phyloP scores from a whole-genome alignment of 495 filamentous ascomycete species.

The Lepraria neglecta region DNA sequence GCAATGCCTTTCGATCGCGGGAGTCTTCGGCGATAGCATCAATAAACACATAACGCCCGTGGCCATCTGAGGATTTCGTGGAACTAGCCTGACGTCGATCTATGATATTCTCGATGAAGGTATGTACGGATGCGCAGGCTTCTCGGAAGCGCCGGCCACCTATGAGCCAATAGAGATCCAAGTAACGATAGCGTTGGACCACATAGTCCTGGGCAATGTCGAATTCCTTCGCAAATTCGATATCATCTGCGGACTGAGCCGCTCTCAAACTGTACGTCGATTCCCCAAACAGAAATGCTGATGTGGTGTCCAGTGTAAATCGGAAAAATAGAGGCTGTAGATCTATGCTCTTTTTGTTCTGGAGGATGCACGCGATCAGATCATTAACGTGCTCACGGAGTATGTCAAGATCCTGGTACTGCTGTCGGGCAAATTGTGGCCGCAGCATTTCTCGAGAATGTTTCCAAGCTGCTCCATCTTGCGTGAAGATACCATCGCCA shows the following conservation, averaged over 20 bases:
- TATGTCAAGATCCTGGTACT: conserved; percentile 24
- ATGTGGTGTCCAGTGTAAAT: conserved; percentile 46
- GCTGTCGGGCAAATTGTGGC: conserved; percentile 37
- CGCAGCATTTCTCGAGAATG: conserved; percentile 46
- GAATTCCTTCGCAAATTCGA: conserved; percentile 36
- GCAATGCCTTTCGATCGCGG: conserved; percentile 33
- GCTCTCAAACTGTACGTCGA: conserved; percentile 33
- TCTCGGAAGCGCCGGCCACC: conserved; percentile 35
- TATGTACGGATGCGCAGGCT: conserved; percentile 38
- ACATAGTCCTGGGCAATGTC: conserved; percentile 36
- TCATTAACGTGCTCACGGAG: conserved; percentile 22
- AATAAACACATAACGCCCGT: conserved; percentile 24
- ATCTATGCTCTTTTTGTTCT: conserved; percentile 31
- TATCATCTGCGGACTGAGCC: conserved; percentile 23
- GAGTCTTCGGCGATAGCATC: conserved; percentile 31
- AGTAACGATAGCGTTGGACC: conserved; percentile 37
- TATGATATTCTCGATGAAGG: conserved; percentile 38
- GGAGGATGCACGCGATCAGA: conserved; percentile 18
- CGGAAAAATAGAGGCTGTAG: conserved; percentile 47
- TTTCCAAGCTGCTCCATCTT: conserved; percentile 48
- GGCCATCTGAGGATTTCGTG: background rate
- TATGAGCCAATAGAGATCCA: conserved; percentile 44
- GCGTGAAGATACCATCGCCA: conserved; percentile 51
- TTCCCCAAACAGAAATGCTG: conserved; percentile 46
- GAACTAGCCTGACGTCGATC: conserved; percentile 11